A percentile compares a stretch with the other conserved stretches of the same genome.
phyloP scores from a whole-genome alignment of 164 flowering plant species.

The Umbilicus rupestris region DNA sequence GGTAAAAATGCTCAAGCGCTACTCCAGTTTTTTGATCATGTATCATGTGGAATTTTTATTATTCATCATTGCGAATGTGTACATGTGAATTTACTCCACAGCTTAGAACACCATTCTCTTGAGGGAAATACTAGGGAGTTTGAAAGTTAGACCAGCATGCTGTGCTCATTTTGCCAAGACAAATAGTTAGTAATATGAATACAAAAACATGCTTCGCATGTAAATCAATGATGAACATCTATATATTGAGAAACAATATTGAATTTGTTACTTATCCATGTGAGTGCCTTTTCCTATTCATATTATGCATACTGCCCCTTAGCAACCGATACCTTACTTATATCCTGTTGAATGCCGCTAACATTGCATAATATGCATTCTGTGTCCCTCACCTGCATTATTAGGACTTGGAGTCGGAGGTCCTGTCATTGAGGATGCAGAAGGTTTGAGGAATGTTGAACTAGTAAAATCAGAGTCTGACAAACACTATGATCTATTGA shows the following conservation, averaged over 20 bases:
- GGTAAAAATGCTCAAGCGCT: no score
- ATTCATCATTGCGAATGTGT: no score
- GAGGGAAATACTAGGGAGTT: not conserved
- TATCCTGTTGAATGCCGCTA: no score
- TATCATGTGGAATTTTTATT: no score
- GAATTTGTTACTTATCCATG: no score
- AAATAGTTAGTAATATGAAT: not conserved
- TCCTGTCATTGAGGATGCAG: constrained; percentile 31
- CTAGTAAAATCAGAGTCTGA: constrained; percentile 46
- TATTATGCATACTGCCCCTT: no score
- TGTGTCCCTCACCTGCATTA: not conserved
- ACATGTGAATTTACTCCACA: not conserved
- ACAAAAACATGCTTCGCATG: no score
- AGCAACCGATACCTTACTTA: no score
- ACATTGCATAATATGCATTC: not conserved
- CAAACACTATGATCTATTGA: constrained; percentile 56
- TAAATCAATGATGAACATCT: no score
- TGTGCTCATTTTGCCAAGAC: not conserved
- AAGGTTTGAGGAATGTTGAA: constrained; percentile 39
- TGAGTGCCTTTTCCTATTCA: no score
- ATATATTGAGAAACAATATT: no score
- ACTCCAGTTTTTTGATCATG: no score
- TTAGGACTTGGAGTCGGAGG: constrained; percentile 32
- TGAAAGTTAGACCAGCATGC: not conserved
- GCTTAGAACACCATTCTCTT: not conserved